Base-by-base conservation (phyloP, 1,284 basidiomycete species). In the Cronartium ribicola region DNA sequence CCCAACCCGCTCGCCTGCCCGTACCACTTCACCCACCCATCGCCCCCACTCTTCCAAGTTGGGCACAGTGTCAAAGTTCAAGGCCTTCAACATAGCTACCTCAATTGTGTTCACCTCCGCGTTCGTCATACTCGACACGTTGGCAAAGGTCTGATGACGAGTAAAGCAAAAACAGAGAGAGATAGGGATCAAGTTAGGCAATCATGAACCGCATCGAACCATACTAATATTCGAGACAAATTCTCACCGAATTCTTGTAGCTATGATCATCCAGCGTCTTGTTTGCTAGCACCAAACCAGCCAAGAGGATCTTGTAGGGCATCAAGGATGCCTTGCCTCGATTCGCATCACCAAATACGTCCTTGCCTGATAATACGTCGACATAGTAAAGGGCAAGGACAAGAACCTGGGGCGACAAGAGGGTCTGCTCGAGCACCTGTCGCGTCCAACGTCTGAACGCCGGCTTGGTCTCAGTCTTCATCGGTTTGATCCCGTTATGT, bases 121-220 rank as follows among this genome's bases (percentile, higher is more conserved):
- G 29, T 72, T 72, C 10, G 61, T 72, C 69, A 72, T 72, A 51
- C 69, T 72, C 14, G 69, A 72, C 5, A 72, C 62, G n/a, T 65
- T 72, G 1, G 69, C 69, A 36, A 65, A 72, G 39, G 69, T 72
- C 69, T 72, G 29, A 64, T 8, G 11, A 37, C 13, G 2, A 40
- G 41, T 64, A 29, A 61, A 61, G 59, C 8, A 5, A 22, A 8
- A 29, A 17, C 36, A 6, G 7, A 51, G 39, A 66, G 39, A 51
- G 6, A 46, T 3, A 29, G 29, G 29, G 29, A 29, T 29, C 29
- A 29, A 29, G 29, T 29, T 29, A 29, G 29, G 29, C 1, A 29
- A 29, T 29, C 29, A 29, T 29, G 29, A 29, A 29, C 2, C 29
- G 29, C 29, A 29, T 29, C 2, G 29, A 29, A 29, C 29, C 29